These are phyloP conservation scores for Corniculantispora saksenae DNA, from an alignment of 2,329 filamentous ascomycete species.

Conservation along the genomic window DNA sequence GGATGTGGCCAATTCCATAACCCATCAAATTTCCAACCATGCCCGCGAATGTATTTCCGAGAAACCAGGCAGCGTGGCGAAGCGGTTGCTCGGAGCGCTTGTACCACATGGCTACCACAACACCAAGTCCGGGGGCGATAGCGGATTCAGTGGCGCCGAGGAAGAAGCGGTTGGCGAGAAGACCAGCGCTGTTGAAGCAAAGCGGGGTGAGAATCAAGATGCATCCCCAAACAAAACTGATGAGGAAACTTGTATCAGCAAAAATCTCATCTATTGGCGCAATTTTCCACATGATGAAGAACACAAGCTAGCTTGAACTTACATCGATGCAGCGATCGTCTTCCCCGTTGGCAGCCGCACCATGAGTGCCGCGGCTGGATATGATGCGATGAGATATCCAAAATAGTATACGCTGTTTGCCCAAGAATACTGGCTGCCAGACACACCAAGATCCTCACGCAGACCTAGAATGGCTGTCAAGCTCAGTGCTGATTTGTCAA, in stretches of 20 bases:
- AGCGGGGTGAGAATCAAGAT: conserved; percentile 46
- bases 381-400: conserved; percentile 45
- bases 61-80: conserved; percentile 32
- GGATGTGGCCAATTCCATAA: conserved; percentile 29
- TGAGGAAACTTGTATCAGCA: not conserved
- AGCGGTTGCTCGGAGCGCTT: conserved; percentile 32
- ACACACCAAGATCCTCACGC: conserved; percentile 44
- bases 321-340: conserved; percentile 28
- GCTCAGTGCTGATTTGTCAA: conserved; percentile 60
- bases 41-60: conserved; percentile 29
- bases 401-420: conserved; percentile 53
- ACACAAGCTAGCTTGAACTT: not conserved
- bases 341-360: conserved; percentile 32
- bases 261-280: no score
- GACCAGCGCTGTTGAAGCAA: conserved; percentile 24
- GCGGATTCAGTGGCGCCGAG: conserved; percentile 34
- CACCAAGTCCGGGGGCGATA: conserved; percentile 32
- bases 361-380: conserved; percentile 30
- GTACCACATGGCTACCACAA: conserved; percentile 38
- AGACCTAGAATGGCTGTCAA: conserved; percentile 54
- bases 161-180: conserved; percentile 36
- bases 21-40: conserved; percentile 29
- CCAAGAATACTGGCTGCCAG: conserved; percentile 54
- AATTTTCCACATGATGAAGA: no score
- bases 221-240: conserved; percentile 34